A percentile compares a stretch with the other conserved stretches of the same genome.
These are phyloP conservation scores for Leersia perrieri DNA, from an alignment of 176 grass and related monocot species.

Conservation along the genomic window DNA sequence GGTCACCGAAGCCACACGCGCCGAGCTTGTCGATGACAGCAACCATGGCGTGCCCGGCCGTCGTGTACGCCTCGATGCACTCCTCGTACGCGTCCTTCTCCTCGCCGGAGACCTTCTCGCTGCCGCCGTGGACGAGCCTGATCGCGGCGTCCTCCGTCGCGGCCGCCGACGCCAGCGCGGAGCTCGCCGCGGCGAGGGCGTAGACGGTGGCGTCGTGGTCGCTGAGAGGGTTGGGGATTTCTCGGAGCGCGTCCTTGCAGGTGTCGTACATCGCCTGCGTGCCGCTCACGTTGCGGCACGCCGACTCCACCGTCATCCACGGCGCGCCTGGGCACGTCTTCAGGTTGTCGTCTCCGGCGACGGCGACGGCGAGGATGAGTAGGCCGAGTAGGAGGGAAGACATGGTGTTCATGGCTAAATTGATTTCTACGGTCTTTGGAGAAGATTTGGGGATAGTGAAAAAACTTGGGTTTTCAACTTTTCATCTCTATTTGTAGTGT, in stretches of 20 bases:
- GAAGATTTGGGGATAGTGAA: too few species aligned
- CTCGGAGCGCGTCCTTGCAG: conserved; percentile 5
- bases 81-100: not conserved
- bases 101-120: not conserved
- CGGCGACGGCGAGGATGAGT: not conserved
- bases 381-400: not conserved
- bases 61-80: not conserved
- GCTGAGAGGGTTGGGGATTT: not conserved
- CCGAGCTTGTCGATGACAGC: not conserved
- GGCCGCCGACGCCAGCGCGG: not conserved
- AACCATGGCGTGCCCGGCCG: not conserved
- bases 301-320: not conserved
- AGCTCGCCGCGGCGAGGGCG: conserved; percentile 6
- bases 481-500: too few species aligned
- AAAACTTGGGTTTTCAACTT: too few species aligned
- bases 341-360: too few species aligned
- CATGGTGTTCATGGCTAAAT: not conserved
- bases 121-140: not conserved
- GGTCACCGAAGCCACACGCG: not conserved
- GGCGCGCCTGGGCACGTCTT: not conserved
- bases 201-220: not conserved
- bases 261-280: not conserved
- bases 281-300: not conserved
- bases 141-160: not conserved
- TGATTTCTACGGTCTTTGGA: too few species aligned